Base-by-base conservation (phyloP, 257 asterid species). In the Lycium barbarum region DNA sequence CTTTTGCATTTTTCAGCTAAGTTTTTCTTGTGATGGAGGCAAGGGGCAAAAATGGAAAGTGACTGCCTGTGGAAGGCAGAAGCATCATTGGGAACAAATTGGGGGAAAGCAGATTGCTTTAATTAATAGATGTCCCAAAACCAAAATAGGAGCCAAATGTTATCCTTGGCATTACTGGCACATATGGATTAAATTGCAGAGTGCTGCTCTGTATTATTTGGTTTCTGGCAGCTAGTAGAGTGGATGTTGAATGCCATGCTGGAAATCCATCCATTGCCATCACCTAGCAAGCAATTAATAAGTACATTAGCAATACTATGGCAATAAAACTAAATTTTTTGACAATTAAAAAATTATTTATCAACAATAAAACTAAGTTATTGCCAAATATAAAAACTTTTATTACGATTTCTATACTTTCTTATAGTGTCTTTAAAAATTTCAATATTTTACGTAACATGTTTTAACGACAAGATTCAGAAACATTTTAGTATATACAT, bases 221-320 rank as follows among this genome's bases (percentile, higher is more conserved):
- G 5, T 47, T 73, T 73, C 80, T 47, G 12, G 3, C 13, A 9
- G 66, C 66, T 1, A 59, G 26, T 12, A 47, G n/a, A 7, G 38
- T 73, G 1, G 61, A 20, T 74, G 62, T 8, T 55, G 62, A 55
- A 55, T 14, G n/a, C 62, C 62, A 55, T 4, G 43, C 13, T 11
- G 20, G 7, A 5, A 74, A 20, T 74, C 43, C 9, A 74, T 73
- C 59, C 59, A 47, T 47, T 73, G 62, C 49, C 81, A 74, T 74
- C 62, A 22, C 81, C 81, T 74, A 74, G 0, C 40, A 73, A 74
- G 45, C 45, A 40, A 40, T 5, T 40, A 40, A 26, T 26, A 26
- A n/a, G n/a, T n/a, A n/a, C n/a, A n/a, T n/a, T n/a, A n/a, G n/a
- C n/a, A n/a, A n/a, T n/a, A n/a, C n/a, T n/a, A n/a, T n/a, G n/a